Conservation (phyloP, 2,329 filamentous ascomycete species). For the Geosmithia morbida region DNA sequence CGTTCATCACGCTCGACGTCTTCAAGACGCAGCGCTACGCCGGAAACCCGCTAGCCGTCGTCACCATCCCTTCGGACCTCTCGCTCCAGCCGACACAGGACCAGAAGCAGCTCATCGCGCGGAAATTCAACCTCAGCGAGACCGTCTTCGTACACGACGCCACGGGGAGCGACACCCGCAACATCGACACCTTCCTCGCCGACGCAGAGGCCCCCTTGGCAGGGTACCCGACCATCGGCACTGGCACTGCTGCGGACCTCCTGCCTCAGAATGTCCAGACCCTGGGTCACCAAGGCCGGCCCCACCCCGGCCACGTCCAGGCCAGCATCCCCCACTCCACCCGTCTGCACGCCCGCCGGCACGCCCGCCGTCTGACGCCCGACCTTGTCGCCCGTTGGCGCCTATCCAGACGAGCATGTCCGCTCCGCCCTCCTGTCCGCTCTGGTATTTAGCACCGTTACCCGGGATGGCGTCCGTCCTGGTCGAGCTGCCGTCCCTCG, state of each 20-base stretch:
- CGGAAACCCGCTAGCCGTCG: slow-evolving; percentile 48
- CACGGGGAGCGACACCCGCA: slow-evolving; percentile 18
- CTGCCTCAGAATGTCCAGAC: slow-evolving; percentile 21
- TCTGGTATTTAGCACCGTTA: slow-evolving; percentile 48
- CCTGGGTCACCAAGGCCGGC: slow-evolving; percentile 39
- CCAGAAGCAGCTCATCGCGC: slow-evolving; percentile 42
- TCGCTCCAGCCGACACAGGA: slow-evolving; percentile 27
- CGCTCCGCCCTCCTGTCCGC: slow-evolving; percentile 22
- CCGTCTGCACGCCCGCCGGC: slow-evolving; percentile 37
- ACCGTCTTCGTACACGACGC: slow-evolving; percentile 44
- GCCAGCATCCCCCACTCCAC: slow-evolving; percentile 55
- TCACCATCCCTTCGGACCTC: slow-evolving; percentile 29
- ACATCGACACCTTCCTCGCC: slow-evolving; percentile 45
- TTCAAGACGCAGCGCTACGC: slow-evolving; percentile 35
- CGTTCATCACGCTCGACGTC: slow-evolving; percentile 41
- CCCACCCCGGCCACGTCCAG: slow-evolving; percentile 30
- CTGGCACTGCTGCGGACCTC: slow-evolving; percentile 37
- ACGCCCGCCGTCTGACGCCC: slow-evolving; percentile 14
- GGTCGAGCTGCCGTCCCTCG: slow-evolving; percentile 43
- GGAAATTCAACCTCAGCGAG: slow-evolving; percentile 51
- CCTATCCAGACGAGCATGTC: slow-evolving; percentile 14
- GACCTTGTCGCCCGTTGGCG: slow-evolving; percentile 7
- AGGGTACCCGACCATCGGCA: slow-evolving; percentile 47
- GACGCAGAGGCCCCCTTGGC: slow-evolving; percentile 43
- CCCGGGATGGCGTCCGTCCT: slow-evolving; percentile 64